Base-by-base conservation (phyloP, 1,139 yeast genomes). In the Sugiyamaella novakii region DNA sequence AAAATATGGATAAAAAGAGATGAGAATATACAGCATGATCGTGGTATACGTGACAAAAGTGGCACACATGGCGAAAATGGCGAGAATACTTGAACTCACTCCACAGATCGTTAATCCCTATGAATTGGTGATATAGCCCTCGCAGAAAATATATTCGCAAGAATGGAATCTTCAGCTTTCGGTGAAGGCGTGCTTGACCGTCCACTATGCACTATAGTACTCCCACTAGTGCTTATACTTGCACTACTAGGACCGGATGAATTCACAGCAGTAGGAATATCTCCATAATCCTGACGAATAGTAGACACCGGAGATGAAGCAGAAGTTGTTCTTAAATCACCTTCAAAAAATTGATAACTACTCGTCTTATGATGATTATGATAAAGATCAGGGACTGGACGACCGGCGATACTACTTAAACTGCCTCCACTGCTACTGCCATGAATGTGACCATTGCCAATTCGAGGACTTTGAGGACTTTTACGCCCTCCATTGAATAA, bases 271-370 rank as follows among this genome's bases (percentile, higher is more conserved):
- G 45, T 33, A 2, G 47, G 36, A 15, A 33, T 38, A 24, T 45
- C 44, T 2, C 36, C 42, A 22, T 27, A 39, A 21, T 43, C 51
- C 21, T 47, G 47, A 7, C 54, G 46, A 17, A 49, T 45, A 1
- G 46, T 38, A 2, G 48, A 46, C 8, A 51, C 50, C 0, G 60
- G 59, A 8, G 56, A 48, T 4, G 61, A 58, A 3, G 60, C 60
- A 12, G 59, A 55, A 6, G 61, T 58, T 27, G 60, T 50, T 22
- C 59, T 51, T 35, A 58, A 51, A 37, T 58, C 58, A 10, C 56
- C 53, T 24, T 51, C 53, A 34, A 47, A 54, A 19, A 54, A 47
- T 22, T 54, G 58, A 36, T 44, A 51, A 41, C 51, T 49, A 43
- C 55, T 52, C 10, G 58, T 43, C 45, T 55, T 55, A 49, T 54